Evolutionary conservation across 2,329 filamentous ascomycete species (phyloP).

Genomic region (Fusarium sp.): DNA sequence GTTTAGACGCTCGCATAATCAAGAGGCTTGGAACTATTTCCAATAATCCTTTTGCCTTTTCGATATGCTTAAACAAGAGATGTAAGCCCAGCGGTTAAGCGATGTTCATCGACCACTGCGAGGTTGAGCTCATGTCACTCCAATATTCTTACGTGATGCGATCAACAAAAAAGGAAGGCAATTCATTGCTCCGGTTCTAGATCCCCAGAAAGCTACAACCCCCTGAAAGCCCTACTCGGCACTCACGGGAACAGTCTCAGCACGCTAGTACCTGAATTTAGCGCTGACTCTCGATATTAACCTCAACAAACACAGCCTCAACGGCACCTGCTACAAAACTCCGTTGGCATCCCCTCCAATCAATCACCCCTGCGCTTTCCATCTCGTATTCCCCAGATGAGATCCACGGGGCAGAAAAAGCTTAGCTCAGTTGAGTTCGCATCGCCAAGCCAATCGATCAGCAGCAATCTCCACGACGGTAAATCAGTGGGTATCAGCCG

Average conservation of each 20-base stretch:
- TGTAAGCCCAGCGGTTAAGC: background rate
- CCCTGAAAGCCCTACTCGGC: background rate
- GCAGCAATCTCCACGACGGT: background rate
- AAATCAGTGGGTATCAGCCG: background rate
- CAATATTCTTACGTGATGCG: background rate
- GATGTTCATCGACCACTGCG: background rate
- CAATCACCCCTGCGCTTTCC: background rate
- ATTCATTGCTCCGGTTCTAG: background rate
- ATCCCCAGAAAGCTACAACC: background rate
- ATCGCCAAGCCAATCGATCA: conserved; percentile 12
- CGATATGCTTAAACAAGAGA: background rate
- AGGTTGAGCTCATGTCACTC: background rate
- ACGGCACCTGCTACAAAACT: background rate
- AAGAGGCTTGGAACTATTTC: background rate
- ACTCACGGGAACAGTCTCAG: background rate
- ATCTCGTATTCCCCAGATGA: conserved; percentile 2
- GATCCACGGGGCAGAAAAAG: background rate
- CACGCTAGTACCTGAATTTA: background rate
- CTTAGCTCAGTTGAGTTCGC: background rate
- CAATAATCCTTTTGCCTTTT: background rate
- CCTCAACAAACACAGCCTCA: background rate
- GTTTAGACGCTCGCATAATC: background rate
- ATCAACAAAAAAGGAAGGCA: background rate
- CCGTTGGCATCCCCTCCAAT: background rate
- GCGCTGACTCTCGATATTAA: background rate